phyloP scores from a whole-genome alignment of 768 basidiomycete genomes.

The Tulasnella sp. region DNA sequence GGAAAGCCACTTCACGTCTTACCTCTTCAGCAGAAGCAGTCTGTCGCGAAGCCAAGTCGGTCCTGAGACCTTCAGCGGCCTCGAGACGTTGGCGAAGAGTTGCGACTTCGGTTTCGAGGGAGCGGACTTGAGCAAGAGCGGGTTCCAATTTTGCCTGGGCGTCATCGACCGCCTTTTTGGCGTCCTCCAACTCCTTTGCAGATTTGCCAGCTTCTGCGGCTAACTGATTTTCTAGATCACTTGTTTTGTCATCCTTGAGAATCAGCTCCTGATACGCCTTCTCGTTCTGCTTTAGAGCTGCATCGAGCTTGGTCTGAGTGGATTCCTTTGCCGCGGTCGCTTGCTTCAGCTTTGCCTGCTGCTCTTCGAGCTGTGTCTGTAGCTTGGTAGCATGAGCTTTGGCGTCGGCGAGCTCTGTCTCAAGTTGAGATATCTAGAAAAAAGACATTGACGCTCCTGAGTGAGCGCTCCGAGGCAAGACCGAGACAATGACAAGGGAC shows the following conservation, averaged over 20 bases:
- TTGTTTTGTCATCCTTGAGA: not conserved
- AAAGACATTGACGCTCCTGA: not conserved
- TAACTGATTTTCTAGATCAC: not conserved
- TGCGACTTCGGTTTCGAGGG: not conserved
- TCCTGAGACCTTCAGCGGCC: not conserved
- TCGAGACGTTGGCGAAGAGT: not conserved
- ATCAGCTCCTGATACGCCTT: not conserved
- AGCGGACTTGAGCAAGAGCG: not conserved
- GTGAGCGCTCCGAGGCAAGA: not conserved
- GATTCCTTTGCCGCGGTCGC: not conserved
- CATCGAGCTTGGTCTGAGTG: not conserved
- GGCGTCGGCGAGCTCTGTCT: not conserved
- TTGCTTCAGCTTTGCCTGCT: not conserved
- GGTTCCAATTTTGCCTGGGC: not conserved
- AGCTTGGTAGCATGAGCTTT: not conserved
- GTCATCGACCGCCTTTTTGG: conserved; percentile 3
- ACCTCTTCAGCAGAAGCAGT: not conserved
- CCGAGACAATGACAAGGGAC: not conserved
- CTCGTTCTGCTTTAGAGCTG: not conserved
- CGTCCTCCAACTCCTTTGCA: not conserved
- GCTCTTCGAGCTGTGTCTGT: not conserved
- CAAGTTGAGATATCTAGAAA: not conserved
- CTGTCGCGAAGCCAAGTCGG: not conserved
- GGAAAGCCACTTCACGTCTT: not conserved
- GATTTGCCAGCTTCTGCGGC: not conserved